These are phyloP conservation scores for Penicillium sp. DNA, from an alignment of 2,329 filamentous ascomycete genomes.

Conservation along the genomic window DNA sequence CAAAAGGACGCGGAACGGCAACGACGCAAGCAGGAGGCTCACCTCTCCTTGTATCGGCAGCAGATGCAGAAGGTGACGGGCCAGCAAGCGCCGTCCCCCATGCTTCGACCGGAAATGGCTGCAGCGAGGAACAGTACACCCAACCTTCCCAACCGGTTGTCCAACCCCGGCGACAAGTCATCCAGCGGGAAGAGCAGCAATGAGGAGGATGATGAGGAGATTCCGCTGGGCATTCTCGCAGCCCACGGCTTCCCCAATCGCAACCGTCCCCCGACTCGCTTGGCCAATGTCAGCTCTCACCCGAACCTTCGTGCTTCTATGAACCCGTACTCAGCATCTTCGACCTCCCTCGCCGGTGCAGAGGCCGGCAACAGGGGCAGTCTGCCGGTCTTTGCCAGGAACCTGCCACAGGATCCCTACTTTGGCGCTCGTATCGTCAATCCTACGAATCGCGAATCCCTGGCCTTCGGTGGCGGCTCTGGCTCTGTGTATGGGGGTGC, in stretches of 20 bases:
- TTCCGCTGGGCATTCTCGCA: slow-evolving; percentile 81
- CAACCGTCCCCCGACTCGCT: slow-evolving; percentile 70
- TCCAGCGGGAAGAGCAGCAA: slow-evolving; percentile 41
- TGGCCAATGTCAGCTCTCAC: slow-evolving; percentile 67
- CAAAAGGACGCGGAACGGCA: slow-evolving; percentile 72
- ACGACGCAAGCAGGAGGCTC: slow-evolving; percentile 83
- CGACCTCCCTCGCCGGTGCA: slow-evolving; percentile 62
- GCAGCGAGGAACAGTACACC: slow-evolving; percentile 63
- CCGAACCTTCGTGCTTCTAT: slow-evolving; percentile 67
- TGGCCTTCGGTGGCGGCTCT: slow-evolving; percentile 65
- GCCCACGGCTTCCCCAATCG: slow-evolving; percentile 86
- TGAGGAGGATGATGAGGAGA: slow-evolving; percentile 78
- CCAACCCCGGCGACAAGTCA: slow-evolving; percentile 40
- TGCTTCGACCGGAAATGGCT: slow-evolving; percentile 57
- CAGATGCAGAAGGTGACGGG: slow-evolving; percentile 97
- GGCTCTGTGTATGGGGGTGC: slow-evolving; percentile 44
- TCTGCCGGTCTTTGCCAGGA: slow-evolving; percentile 79
- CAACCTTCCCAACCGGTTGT: slow-evolving; percentile 52
- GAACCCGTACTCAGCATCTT: slow-evolving; percentile 50
- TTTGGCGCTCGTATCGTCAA: slow-evolving; percentile 76
- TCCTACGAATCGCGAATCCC: slow-evolving; percentile 70
- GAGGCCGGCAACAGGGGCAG: slow-evolving; percentile 49
- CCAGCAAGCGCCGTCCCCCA: slow-evolving; percentile 58
- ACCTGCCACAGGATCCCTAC: slow-evolving; percentile 83
- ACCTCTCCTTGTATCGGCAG: slow-evolving; percentile 85